Conservation (phyloP, 352 stramenopile species). For the Hyaloperonospora arabidopsidis region DNA sequence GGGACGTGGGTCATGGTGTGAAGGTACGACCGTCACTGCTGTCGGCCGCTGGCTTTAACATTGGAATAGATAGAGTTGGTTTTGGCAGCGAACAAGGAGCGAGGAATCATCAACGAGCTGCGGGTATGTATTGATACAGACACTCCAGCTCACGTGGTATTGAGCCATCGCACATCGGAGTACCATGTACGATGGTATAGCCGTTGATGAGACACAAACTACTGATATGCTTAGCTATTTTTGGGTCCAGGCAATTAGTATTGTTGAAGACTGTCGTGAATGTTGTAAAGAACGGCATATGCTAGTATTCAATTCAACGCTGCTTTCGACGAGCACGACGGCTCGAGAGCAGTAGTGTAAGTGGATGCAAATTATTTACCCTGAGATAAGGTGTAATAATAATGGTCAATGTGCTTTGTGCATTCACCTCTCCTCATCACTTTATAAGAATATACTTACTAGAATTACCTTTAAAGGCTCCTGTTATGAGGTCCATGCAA, state of each 20-base stretch:
- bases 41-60: background rate
- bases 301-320: slow-evolving; percentile 21
- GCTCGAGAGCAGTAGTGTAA: slow-evolving; percentile 56
- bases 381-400: slow-evolving; percentile 3
- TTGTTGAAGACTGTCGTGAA: slow-evolving; percentile 47
- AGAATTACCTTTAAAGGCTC: slow-evolving; percentile 20
- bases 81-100: slow-evolving; percentile 8
- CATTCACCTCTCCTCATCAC: no score
- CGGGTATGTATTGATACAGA: slow-evolving; percentile 10
- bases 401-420: background rate
- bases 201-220: slow-evolving; percentile 6
- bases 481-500: slow-evolving; percentile 26
- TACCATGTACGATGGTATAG: slow-evolving; percentile 14
- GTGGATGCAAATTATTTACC: slow-evolving; percentile 10
- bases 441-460: slow-evolving; percentile 5
- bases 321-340: slow-evolving; percentile 46
- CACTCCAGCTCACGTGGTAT: no score
- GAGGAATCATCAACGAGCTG: slow-evolving; percentile 15
- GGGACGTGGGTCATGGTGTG: no score
- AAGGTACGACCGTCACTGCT: no score
- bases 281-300: slow-evolving; percentile 28
- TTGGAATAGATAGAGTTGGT: background rate
- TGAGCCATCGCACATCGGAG: no score
- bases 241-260: background rate
- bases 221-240: background rate